Evolutionary conservation across 805 yeast species (phyloP).

Genomic region (Lachancea kluyveri): DNA sequence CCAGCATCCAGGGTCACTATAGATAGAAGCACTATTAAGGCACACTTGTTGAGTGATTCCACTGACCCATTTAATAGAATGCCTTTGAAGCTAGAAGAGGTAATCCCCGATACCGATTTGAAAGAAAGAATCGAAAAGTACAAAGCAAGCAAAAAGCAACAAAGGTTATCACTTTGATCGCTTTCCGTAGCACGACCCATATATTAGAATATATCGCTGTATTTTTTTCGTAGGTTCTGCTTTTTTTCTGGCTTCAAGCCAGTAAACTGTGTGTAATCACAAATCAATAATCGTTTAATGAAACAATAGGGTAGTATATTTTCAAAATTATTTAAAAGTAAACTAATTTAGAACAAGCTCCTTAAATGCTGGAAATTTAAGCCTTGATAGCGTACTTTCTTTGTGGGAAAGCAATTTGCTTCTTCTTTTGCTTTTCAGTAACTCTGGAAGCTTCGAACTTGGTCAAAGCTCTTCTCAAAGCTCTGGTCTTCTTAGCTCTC

Average conservation of each 20-base stretch:
- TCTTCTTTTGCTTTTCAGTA: conserved; percentile 90
- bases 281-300: not conserved
- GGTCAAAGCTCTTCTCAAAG: conserved; percentile 95
- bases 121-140: conserved; percentile 55
- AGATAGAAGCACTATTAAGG: conserved; percentile 86
- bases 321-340: conserved; percentile 6
- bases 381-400: conserved; percentile 98
- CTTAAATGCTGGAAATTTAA: conserved; percentile 38
- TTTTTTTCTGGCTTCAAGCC: not conserved
- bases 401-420: conserved; percentile 93
- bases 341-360: conserved; percentile 3
- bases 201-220: not conserved
- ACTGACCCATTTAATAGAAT: conserved; percentile 96
- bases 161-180: conserved; percentile 8
- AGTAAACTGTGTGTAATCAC: conserved; percentile 1
- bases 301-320: conserved; percentile 2
- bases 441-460: conserved; percentile 72
- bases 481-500: conserved; percentile 99
- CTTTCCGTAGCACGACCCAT: not conserved
- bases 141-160: conserved; percentile 38
- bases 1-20: conserved; percentile 82
- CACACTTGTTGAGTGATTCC: conserved; percentile 88
- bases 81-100: conserved; percentile 87
- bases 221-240: not conserved
- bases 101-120: conserved; percentile 68